A percentile compares a stretch with the other conserved stretches of the same genome.
These are phyloP conservation scores for Neospora caninum DNA, from an alignment of 169 alveolate species.

Conservation along the genomic window DNA sequence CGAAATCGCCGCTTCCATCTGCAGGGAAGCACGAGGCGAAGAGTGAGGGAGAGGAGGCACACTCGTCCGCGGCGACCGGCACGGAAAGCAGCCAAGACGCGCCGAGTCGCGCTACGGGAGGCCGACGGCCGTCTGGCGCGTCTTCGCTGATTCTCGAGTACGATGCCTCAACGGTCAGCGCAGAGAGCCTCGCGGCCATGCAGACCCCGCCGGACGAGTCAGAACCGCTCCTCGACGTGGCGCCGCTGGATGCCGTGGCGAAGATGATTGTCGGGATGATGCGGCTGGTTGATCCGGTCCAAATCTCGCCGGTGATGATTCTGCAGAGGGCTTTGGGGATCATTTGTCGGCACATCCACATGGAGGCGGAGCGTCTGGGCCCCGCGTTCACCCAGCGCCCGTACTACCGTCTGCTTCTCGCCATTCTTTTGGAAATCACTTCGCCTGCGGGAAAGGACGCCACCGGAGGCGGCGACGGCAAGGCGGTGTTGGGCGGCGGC, in stretches of 20 bases:
- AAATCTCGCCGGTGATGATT: conserved; percentile 84
- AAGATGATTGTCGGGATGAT: conserved; percentile 87
- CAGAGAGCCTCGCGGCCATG: background rate
- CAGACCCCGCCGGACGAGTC: conserved; percentile 36
- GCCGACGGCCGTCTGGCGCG: background rate
- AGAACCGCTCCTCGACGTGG: conserved; percentile 67
- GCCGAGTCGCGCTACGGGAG: background rate
- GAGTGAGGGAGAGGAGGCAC: background rate
- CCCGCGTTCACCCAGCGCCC: conserved; percentile 76
- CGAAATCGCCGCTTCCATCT: background rate
- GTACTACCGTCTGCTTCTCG: conserved; percentile 76
- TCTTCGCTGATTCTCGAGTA: conserved; percentile 13
- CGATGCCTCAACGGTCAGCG: conserved; percentile 15
- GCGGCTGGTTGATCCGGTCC: conserved; percentile 84
- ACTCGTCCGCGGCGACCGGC: background rate
- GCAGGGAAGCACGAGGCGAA: background rate
- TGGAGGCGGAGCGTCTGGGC: conserved; percentile 63
- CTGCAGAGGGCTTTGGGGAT: conserved; percentile 84
- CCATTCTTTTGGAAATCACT: conserved; percentile 76
- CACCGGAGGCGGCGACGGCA: background rate
- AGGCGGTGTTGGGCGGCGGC: background rate
- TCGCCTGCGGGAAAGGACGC: background rate
- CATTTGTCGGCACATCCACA: conserved; percentile 79
- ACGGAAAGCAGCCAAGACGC: background rate
- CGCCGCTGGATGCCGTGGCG: conserved; percentile 81